Evolutionary conservation across 2,329 filamentous ascomycete species (phyloP).

Genomic region (Paracorniculantispora psalliotae): DNA sequence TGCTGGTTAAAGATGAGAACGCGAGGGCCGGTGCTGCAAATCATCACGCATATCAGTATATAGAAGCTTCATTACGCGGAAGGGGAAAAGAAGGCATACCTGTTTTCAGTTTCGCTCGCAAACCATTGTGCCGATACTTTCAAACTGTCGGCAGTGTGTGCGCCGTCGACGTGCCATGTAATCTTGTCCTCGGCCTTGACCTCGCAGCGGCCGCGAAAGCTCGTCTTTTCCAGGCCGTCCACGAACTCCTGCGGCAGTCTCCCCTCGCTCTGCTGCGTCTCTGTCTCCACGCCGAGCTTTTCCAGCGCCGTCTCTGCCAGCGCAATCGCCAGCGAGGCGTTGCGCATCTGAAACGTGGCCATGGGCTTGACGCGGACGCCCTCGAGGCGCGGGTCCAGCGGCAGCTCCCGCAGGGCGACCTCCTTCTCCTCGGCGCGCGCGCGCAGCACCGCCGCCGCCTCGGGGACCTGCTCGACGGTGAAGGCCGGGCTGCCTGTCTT

Average conservation of each 20-base stretch:
- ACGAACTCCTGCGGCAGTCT: slow-evolving; percentile 60
- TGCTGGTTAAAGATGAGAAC: slow-evolving; percentile 87
- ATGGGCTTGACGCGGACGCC: slow-evolving; percentile 46
- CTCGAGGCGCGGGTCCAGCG: slow-evolving; percentile 40
- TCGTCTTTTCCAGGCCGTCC: slow-evolving; percentile 67
- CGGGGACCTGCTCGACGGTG: slow-evolving; percentile 47
- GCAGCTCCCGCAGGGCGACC: slow-evolving; percentile 42
- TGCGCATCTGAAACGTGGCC: slow-evolving; percentile 54
- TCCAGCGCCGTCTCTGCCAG: slow-evolving; percentile 46
- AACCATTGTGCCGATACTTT: slow-evolving; percentile 81
- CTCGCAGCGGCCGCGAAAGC: slow-evolving; percentile 76
- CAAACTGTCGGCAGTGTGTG: slow-evolving; percentile 88
- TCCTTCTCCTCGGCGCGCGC: slow-evolving; percentile 49
- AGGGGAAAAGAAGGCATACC: slow-evolving; percentile 26
- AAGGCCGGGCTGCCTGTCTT: slow-evolving; percentile 56
- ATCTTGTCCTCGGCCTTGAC: slow-evolving; percentile 51
- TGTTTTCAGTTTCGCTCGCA: slow-evolving; percentile 41
- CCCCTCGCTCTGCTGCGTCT: slow-evolving; percentile 17
- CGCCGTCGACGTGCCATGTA: slow-evolving; percentile 86
- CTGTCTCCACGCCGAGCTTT: slow-evolving; percentile 34
- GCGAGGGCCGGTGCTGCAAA: slow-evolving; percentile 32
- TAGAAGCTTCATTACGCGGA: too few species aligned
- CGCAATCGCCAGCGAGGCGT: slow-evolving; percentile 49
- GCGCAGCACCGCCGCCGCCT: slow-evolving; percentile 41
- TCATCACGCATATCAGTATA: neutral